Evolutionary conservation across 306 rosid genomes (phyloP), one percentile per base, ranked within the genome.

Genomic region (Arachis hypogaea): DNA sequence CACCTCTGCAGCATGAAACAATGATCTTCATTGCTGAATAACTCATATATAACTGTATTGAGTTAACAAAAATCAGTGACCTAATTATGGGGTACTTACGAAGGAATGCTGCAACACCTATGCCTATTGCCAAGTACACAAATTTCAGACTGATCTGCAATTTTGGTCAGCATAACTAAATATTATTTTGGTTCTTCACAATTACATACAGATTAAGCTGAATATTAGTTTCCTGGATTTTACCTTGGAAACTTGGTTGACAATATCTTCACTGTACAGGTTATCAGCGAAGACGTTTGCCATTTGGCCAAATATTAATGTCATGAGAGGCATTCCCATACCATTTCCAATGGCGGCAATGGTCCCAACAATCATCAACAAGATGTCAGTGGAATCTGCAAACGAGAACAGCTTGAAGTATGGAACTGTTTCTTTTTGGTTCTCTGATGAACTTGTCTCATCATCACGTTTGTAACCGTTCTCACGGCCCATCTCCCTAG

Each of bases 371-470:
- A 61, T 70, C 86, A 83, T 83, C 64, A 83, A 68, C 29, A 68
- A 3, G 52, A 58, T 59, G 69, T 91, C 97, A 65, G 76, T 60
- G 47, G 82, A 76, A 57, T 91, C 94, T 46, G 97, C 92, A 71
- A 88, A 88, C 30, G 86, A 64, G 90, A 91, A 91, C 46, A 91
- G 84, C 81, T 57, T 86, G 50, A 51, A 43, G 75, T 83, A 91
- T 11, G 93, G 83, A 63, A 91, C 41, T 74, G 72, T 83, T 57
- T 78, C 85, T 22, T 79, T 75, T 28, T 28, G 76, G 14, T 11
- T 46, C 51, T 9, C 51, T 46, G 51, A 11, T n/a, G 84, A 14
- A 51, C 54, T 52, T 14, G 68, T 80, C 28, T 58, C 79, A 8
- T 77, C 78, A 43, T 44, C 14, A 14, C 14, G 66, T 44, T 58